phyloP scores from a whole-genome alignment of 2,329 filamentous ascomycete species.

The Zelopaecilomyces penicillatus region DNA sequence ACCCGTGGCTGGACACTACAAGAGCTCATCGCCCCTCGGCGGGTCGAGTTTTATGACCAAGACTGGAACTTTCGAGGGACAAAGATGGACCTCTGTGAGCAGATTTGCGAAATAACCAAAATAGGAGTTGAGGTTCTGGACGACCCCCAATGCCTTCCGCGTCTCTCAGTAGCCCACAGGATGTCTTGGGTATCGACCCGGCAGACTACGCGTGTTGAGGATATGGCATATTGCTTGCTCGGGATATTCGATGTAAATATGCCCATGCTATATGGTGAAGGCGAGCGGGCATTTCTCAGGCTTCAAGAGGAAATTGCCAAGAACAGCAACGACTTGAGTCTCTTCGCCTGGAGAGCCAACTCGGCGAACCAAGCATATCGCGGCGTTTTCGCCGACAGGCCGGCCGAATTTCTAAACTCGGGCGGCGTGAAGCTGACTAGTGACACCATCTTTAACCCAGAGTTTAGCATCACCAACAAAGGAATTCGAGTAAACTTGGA shows the following conservation, averaged over 20 bases:
- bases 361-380: neutral
- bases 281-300: slow-evolving; percentile 8
- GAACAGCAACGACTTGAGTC: slow-evolving; percentile 3
- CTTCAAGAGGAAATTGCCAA: slow-evolving; percentile 18
- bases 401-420: slow-evolving; percentile 3
- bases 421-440: neutral
- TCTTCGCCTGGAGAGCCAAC: slow-evolving; percentile 5
- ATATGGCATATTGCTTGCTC: slow-evolving; percentile 18
- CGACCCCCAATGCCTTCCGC: neutral
- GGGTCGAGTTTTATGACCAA: slow-evolving; percentile 18
- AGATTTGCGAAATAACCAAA: neutral
- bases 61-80: slow-evolving; percentile 11
- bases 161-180: slow-evolving; percentile 12
- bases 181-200: slow-evolving; percentile 17
- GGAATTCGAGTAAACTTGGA: slow-evolving; percentile 3
- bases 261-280: slow-evolving; percentile 19
- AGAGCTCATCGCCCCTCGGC: slow-evolving; percentile 20
- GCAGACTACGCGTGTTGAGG: slow-evolving; percentile 15
- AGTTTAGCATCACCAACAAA: slow-evolving; percentile 7
- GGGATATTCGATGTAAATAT: slow-evolving; percentile 18
- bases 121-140: neutral
- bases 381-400: slow-evolving; percentile 3
- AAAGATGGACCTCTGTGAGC: neutral
- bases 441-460: slow-evolving; percentile 5
- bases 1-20: slow-evolving; percentile 10